Percentiles rank a stretch among this genome's conserved stretches.
phyloP scores from a whole-genome alignment of 1,284 basidiomycete genomes.

The Ustanciosporium gigantosporum region DNA sequence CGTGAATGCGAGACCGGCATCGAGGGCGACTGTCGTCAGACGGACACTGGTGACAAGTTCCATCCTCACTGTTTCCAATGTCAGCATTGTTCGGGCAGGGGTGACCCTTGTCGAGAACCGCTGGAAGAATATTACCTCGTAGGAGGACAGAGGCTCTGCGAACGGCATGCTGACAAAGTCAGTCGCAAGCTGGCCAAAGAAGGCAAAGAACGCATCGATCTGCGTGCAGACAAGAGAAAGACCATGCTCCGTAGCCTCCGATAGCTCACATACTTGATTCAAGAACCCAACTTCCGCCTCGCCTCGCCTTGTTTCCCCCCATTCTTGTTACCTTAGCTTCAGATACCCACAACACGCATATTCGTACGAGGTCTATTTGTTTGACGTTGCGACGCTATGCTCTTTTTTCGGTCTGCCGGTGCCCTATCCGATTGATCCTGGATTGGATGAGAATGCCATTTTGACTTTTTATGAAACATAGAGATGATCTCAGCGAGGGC shows the following conservation, averaged over 20 bases:
- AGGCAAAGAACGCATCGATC: slow-evolving; percentile 18
- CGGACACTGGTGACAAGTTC: slow-evolving; percentile 45
- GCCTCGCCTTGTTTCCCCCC: too few species aligned
- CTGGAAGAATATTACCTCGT: slow-evolving; percentile 38
- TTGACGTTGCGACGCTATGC: too few species aligned
- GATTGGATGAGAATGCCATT: too few species aligned
- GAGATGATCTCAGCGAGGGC: too few species aligned
- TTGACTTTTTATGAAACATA: too few species aligned
- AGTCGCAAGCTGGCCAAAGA: slow-evolving; percentile 16
- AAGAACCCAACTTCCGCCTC: too few species aligned
- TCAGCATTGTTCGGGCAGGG: slow-evolving; percentile 29
- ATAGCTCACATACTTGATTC: too few species aligned
- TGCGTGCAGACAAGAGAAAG: slow-evolving; percentile 32
- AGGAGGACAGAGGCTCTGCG: slow-evolving; percentile 38
- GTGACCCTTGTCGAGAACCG: slow-evolving; percentile 7
- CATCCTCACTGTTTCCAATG: slow-evolving; percentile 47
- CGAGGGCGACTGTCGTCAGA: slow-evolving; percentile 50
- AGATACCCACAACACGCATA: too few species aligned
- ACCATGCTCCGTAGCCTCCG: slow-evolving; percentile 37
- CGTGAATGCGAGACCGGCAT: slow-evolving; percentile 41
- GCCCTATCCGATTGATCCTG: too few species aligned
- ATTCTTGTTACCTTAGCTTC: too few species aligned
- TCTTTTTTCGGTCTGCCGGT: too few species aligned
- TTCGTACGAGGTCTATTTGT: too few species aligned
- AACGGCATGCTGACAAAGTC: slow-evolving; percentile 38